Evolutionary conservation across 305 asterid genomes (phyloP).

Genomic region (Lippia alba): DNA sequence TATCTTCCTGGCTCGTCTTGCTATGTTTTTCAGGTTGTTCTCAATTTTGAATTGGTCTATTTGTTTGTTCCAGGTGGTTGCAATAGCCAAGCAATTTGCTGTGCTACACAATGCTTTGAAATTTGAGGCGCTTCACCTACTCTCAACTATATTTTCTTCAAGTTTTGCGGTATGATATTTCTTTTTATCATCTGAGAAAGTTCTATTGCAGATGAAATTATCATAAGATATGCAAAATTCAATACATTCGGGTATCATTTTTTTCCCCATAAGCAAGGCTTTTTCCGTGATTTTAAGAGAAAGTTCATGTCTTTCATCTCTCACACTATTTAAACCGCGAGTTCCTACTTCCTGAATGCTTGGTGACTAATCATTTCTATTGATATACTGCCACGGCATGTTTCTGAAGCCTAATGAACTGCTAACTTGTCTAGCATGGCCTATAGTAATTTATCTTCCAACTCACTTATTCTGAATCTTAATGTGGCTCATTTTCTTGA

Average conservation of each 20-base stretch:
- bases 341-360: constrained; percentile 21
- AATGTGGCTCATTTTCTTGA: constrained; percentile 33
- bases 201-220: neutral
- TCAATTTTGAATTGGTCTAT: constrained; percentile 11
- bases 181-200: constrained; percentile 19
- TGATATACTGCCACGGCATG: constrained; percentile 17
- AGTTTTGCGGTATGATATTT: constrained; percentile 60
- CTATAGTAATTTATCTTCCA: constrained; percentile 22
- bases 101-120: constrained; percentile 77
- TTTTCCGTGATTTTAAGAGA: neutral
- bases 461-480: constrained; percentile 32
- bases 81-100: constrained; percentile 75
- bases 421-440: constrained; percentile 24
- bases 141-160: constrained; percentile 71
- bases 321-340: no score
- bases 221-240: constrained; percentile 3
- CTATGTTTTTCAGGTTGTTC: constrained; percentile 15
- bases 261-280: neutral
- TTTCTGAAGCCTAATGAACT: constrained; percentile 31
- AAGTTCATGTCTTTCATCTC: neutral
- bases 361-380: constrained; percentile 12
- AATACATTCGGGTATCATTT: neutral
- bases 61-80: constrained; percentile 69
- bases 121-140: constrained; percentile 87
- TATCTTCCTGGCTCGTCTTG: constrained; percentile 15